Percentiles rank a stretch among this genome's conserved stretches.
phyloP scores from a whole-genome alignment of 2,329 filamentous ascomycete genomes.

The Venturia aucupariae region DNA sequence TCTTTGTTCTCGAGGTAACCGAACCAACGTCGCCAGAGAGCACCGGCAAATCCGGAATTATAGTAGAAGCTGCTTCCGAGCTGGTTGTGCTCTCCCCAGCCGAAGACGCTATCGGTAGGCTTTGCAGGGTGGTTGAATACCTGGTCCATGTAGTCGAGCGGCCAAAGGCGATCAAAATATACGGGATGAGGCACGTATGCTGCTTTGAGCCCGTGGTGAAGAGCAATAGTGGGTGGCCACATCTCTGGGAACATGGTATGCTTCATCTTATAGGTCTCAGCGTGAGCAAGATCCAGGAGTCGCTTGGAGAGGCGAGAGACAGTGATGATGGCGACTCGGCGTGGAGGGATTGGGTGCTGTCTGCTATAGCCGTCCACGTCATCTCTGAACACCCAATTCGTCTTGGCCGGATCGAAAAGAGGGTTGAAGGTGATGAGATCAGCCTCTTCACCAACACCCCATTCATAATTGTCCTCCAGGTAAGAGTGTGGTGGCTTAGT shows the following conservation, averaged over 20 bases:
- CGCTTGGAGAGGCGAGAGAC: slow-evolving; percentile 64
- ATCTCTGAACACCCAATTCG: slow-evolving; percentile 62
- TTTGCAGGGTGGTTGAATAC: slow-evolving; percentile 40
- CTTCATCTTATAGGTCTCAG: slow-evolving; percentile 62
- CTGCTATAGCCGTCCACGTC: slow-evolving; percentile 59
- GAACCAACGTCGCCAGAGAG: slow-evolving; percentile 41
- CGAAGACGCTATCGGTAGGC: slow-evolving; percentile 38
- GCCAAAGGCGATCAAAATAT: slow-evolving; percentile 69
- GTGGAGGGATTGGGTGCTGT: slow-evolving; percentile 49
- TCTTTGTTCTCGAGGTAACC: slow-evolving; percentile 37
- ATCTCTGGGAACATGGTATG: slow-evolving; percentile 70
- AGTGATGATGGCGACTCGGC: slow-evolving; percentile 69
- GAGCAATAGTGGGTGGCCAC: slow-evolving; percentile 62
- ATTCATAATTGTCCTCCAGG: slow-evolving; percentile 57
- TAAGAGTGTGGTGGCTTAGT: slow-evolving; percentile 52
- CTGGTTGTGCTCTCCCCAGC: slow-evolving; percentile 44
- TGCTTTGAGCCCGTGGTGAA: slow-evolving; percentile 71
- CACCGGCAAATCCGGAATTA: slow-evolving; percentile 39
- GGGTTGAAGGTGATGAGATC: slow-evolving; percentile 67
- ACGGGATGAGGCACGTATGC: slow-evolving; percentile 71
- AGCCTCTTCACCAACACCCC: slow-evolving; percentile 68
- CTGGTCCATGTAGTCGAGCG: slow-evolving; percentile 36
- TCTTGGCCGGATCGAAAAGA: slow-evolving; percentile 66
- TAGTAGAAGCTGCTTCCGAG: slow-evolving; percentile 43
- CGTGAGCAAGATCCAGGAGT: slow-evolving; percentile 67